Conservation (phyloP, 2,329 filamentous ascomycete genomes). For the Beauveria asiatica region DNA sequence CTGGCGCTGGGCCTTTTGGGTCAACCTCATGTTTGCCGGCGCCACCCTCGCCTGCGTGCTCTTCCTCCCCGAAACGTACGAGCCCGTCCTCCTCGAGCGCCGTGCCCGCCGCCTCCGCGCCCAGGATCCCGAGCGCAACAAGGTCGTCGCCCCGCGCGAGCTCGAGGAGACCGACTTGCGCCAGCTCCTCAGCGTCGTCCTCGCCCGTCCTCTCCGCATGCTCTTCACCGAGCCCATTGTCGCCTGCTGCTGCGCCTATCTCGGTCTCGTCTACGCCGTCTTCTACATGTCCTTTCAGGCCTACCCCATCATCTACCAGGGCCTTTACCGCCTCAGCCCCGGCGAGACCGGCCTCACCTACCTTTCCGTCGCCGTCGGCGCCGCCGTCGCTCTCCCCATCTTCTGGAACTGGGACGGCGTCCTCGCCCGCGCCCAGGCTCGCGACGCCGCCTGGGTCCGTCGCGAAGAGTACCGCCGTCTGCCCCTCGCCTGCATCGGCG, state of each 20-base stretch:
- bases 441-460: constrained; percentile 46
- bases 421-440: constrained; percentile 42
- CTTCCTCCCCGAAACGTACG: constrained; percentile 59
- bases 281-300: constrained; percentile 70
- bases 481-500: constrained; percentile 62
- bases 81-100: constrained; percentile 46
- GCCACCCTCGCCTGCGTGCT: constrained; percentile 49
- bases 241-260: constrained; percentile 58
- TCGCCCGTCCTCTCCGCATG: constrained; percentile 67
- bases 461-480: constrained; percentile 61
- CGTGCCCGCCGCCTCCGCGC: constrained; percentile 50
- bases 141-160: constrained; percentile 53
- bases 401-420: constrained; percentile 59
- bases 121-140: constrained; percentile 37
- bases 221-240: constrained; percentile 65
- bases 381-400: constrained; percentile 46
- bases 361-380: constrained; percentile 58
- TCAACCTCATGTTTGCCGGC: constrained; percentile 60
- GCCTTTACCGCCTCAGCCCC: constrained; percentile 53
- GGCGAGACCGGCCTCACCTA: constrained; percentile 60
- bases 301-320: constrained; percentile 61
- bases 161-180: constrained; percentile 48
- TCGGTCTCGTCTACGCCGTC: constrained; percentile 60
- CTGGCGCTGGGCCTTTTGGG: constrained; percentile 66
- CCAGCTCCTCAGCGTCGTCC: constrained; percentile 58